Conservation (phyloP, 2,329 filamentous ascomycete species). For the Metarhizium guizhouense region DNA sequence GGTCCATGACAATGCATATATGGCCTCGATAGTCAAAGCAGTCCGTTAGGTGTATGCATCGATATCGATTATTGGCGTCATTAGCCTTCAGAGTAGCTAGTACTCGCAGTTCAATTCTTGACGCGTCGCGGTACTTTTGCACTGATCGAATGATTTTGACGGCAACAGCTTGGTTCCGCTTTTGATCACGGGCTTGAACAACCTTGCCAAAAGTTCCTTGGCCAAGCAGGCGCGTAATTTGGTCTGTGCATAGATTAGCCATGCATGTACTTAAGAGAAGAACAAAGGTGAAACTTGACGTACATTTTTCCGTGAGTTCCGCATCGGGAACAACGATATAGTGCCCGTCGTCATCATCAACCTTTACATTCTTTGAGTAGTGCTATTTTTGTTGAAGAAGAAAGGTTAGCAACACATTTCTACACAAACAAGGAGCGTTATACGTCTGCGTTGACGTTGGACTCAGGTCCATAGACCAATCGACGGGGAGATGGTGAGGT, state of each 20-base stretch:
- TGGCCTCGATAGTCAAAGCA: slow-evolving; percentile 97
- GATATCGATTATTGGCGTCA: slow-evolving; percentile 84
- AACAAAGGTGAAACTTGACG: slow-evolving; percentile 25
- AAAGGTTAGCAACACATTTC: background rate
- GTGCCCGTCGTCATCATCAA: slow-evolving; percentile 94
- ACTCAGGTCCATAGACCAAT: background rate
- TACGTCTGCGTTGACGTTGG: background rate
- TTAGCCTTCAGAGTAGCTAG: slow-evolving; percentile 87
- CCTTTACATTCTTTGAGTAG: slow-evolving; percentile 55
- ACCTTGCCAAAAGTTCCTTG: slow-evolving; percentile 99
- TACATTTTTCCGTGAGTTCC: slow-evolving; percentile 82
- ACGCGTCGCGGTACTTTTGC: slow-evolving; percentile 95
- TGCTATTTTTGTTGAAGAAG: slow-evolving; percentile 15
- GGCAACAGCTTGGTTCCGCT: slow-evolving; percentile 69
- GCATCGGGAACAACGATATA: slow-evolving; percentile 89
- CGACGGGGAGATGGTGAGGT: background rate
- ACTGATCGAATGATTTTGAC: slow-evolving; percentile 98
- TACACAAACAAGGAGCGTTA: background rate
- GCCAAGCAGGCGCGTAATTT: slow-evolving; percentile 80
- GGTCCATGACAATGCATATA: slow-evolving; percentile 75
- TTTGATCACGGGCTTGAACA: slow-evolving; percentile 79
- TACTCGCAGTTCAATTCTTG: slow-evolving; percentile 86
- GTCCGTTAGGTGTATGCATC: slow-evolving; percentile 92
- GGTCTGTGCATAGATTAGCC: slow-evolving; percentile 47
- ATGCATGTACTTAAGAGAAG: background rate